Percentiles rank a stretch among this genome's conserved stretches.
Evolutionary conservation across 2,329 filamentous ascomycete genomes (phyloP).

Genomic region (Talaromyces sp.): DNA sequence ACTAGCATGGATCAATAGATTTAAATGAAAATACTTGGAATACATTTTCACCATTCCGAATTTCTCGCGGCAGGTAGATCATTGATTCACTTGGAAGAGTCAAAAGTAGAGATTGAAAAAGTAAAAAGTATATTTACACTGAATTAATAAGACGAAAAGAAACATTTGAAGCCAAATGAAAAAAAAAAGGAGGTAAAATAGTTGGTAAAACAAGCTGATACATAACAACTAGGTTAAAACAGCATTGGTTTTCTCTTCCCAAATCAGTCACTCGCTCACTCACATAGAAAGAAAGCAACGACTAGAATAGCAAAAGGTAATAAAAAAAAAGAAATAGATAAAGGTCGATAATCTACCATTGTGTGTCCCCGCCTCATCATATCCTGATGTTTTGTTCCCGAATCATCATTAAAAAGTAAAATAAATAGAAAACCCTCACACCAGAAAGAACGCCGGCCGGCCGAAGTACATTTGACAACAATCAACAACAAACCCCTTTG

Average conservation of each 20-base stretch:
- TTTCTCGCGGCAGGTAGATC: neutral
- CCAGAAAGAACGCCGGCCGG: neutral
- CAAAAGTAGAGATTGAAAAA: neutral
- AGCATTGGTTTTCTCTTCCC: neutral
- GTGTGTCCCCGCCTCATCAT: too few species aligned
- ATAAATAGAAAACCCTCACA: neutral
- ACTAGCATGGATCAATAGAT: neutral
- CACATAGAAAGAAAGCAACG: neutral
- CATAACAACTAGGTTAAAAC: neutral
- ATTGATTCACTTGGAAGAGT: too few species aligned
- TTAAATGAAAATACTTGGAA: too few species aligned
- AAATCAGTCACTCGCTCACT: neutral
- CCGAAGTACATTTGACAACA: neutral
- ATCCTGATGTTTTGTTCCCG: neutral
- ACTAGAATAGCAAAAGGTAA: neutral
- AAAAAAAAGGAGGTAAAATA: neutral
- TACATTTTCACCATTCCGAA: too few species aligned
- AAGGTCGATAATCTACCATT: neutral
- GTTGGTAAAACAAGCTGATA: neutral
- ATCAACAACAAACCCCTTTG: conserved; percentile 2
- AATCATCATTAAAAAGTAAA: neutral
- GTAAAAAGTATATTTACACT: neutral
- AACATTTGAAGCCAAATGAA: neutral
- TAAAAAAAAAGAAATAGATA: neutral
- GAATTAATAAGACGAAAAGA: neutral